Conservation (phyloP, 2,329 filamentous ascomycete genomes). For the Monosporascus ibericus region DNA sequence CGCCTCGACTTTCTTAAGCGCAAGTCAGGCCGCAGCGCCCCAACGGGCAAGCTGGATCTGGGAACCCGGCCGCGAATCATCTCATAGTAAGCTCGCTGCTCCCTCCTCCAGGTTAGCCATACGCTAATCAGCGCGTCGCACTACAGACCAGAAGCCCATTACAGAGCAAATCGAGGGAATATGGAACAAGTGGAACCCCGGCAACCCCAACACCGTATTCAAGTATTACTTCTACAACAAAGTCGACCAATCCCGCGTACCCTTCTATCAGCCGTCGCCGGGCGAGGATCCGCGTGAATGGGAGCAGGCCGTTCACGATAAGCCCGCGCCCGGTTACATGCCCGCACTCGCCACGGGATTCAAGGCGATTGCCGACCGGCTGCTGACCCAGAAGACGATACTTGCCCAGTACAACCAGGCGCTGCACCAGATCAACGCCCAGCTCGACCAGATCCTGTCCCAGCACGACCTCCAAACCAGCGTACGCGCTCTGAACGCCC, state of each 20-base stretch:
- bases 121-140: conserved; percentile 6
- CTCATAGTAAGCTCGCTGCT: conserved; percentile 10
- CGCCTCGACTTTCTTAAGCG: conserved; percentile 37
- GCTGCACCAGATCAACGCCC: conserved; percentile 74
- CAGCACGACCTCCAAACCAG: conserved; percentile 72
- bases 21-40: conserved; percentile 31
- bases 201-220: conserved; percentile 63
- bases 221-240: conserved; percentile 86
- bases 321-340: conserved; percentile 70
- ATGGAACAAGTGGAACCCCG: conserved; percentile 67
- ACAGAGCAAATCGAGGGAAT: conserved; percentile 68
- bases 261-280: conserved; percentile 65
- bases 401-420: conserved; percentile 64
- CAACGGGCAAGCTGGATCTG: conserved; percentile 19
- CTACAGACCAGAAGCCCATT: conserved; percentile 62
- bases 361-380: conserved; percentile 61
- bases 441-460: conserved; percentile 64
- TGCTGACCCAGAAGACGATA: conserved; percentile 65
- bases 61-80: conserved; percentile 25
- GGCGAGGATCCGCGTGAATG: conserved; percentile 72
- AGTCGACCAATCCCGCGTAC: conserved; percentile 67
- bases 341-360: conserved; percentile 73
- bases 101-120: not conserved
- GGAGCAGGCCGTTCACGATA: conserved; percentile 77
- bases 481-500: conserved; percentile 66